Conservation (phyloP, 345 rosid genomes). For the Corchorus olitorius region DNA sequence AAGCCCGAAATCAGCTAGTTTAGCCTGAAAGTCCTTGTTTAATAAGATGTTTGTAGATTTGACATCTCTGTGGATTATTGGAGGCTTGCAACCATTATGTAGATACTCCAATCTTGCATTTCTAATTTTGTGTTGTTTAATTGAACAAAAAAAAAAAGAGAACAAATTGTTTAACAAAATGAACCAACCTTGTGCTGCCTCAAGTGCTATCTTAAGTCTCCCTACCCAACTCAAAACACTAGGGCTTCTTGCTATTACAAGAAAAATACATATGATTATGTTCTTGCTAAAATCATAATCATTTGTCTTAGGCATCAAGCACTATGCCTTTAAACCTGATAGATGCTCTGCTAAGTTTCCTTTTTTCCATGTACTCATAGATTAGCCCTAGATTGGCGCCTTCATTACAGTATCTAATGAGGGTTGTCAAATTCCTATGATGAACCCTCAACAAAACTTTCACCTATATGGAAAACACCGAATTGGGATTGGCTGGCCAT, state of each 20-base stretch:
- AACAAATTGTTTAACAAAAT: too few relatives aligned
- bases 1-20: too few relatives aligned
- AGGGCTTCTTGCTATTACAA: constrained; percentile 3
- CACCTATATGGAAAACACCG: constrained; percentile 22
- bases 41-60: constrained; percentile 34
- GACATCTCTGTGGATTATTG: constrained; percentile 54
- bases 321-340: constrained; percentile 18
- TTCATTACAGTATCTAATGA: constrained; percentile 47
- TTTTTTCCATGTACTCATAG: constrained; percentile 49
- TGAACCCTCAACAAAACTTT: constrained; percentile 46
- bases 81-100: too few relatives aligned
- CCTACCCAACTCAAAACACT: constrained; percentile 42
- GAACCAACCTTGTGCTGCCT: constrained; percentile 48
- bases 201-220: constrained; percentile 47
- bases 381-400: constrained; percentile 41
- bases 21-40: constrained; percentile 16
- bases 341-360: constrained; percentile 34
- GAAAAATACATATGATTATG: too few relatives aligned
- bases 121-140: too few relatives aligned
- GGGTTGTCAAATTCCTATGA: constrained; percentile 43
- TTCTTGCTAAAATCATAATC: not conserved
- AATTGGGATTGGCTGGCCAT: not conserved
- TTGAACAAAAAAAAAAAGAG: too few relatives aligned
- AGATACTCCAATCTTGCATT: too few relatives aligned
- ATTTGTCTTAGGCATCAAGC: not conserved